Conservation (phyloP, 768 basidiomycete species). For the Leccinum barrowsii region DNA sequence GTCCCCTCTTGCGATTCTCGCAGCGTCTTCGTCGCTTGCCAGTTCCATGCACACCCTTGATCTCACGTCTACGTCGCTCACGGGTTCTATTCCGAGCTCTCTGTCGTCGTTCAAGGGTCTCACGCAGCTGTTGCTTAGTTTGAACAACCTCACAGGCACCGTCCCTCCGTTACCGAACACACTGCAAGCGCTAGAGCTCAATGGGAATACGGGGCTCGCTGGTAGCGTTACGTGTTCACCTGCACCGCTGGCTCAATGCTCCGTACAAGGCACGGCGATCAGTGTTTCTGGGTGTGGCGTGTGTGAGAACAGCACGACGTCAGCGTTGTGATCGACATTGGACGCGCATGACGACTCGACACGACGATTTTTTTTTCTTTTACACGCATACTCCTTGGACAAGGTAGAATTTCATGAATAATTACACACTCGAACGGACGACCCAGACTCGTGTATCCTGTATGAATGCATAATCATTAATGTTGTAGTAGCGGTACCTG, state of each 20-base stretch:
- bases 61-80: conserved; percentile 38
- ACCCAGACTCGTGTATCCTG: background rate
- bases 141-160: conserved; percentile 35
- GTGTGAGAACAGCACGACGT: conserved; percentile 18
- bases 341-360: conserved; percentile 1
- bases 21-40: conserved; percentile 31
- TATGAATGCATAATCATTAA: conserved; percentile 2
- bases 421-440: conserved; percentile 3
- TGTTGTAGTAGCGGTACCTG: conserved; percentile 14
- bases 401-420: conserved; percentile 1
- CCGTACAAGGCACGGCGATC: conserved; percentile 22
- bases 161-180: conserved; percentile 36
- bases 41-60: conserved; percentile 36
- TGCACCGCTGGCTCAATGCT: conserved; percentile 17
- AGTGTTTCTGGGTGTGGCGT: conserved; percentile 21
- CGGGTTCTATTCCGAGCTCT: conserved; percentile 33
- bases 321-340: background rate
- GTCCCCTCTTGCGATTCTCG: conserved; percentile 31
- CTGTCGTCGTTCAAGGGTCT: conserved; percentile 35
- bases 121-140: conserved; percentile 36
- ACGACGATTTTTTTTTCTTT: background rate
- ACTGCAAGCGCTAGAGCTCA: conserved; percentile 33
- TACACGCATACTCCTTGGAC: background rate
- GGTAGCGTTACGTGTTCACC: conserved; percentile 24
- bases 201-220: conserved; percentile 36